Evolutionary conservation across 129 eudicot genomes (phyloP), one percentile per base, ranked within the genome.

Genomic region (Flaveria bidentis): DNA sequence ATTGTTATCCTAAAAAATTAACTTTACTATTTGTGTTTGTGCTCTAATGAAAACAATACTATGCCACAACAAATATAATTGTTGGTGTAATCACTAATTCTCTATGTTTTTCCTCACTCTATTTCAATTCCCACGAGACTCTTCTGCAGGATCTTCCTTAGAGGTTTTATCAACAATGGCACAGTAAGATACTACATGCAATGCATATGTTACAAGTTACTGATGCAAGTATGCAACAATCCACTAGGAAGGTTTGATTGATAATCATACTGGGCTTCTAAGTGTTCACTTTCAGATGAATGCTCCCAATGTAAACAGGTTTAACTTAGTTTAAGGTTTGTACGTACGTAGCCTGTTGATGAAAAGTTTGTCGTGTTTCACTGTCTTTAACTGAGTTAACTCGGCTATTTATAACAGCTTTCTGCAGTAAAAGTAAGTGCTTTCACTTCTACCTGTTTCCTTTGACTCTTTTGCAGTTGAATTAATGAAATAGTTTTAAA

Each of bases 371-470:
- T 71, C 78, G 62, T 79, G 73, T 79, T 73, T 79, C 46, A 73
- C 71, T 28, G 73, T 51, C 73, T 71, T 61, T 78, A 78, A 68
- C 67, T 71, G 30, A 61, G 72, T 70, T 70, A 69, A 45, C 7
- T 30, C 20, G 22, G 3, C 82, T 78, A 70, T 71, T 60, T 70
- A 8, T 69, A 46, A 78, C 70, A 78, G 72, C 45, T 78, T 78
- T 78, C 71, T 78, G 55, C 65, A 47, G 77, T 72, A 41, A 79
- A 79, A 79, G 82, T 39, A 63, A 63, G 82, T 79, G 82, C 44
- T 79, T 71, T 79, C 82, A 79, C 77, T 63, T 65, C 73, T n/a
- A 30, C 17, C 22, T 14, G 69, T 70, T 69, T 28, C 61, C 44
- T 57, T 78, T 46, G 15, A 20, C 56, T 51, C 49, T 46, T 70